phyloP scores from a whole-genome alignment of 495 filamentous ascomycete genomes.

The Penicillium alfredii region DNA sequence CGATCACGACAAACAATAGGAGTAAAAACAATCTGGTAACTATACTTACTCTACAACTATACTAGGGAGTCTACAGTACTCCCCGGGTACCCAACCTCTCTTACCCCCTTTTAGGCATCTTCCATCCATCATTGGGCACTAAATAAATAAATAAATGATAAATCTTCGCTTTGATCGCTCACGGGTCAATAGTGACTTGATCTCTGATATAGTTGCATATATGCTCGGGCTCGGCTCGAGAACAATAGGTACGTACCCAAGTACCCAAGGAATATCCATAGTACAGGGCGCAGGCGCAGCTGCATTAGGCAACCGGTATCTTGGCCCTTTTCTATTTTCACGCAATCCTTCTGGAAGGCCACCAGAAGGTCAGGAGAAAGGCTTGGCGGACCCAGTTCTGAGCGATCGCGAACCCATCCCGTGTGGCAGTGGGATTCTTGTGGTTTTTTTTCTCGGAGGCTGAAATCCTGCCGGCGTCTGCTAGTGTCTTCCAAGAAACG shows the following conservation, averaged over 20 bases:
- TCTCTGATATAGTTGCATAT: conserved; percentile 4
- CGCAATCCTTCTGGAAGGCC: conserved; percentile 33
- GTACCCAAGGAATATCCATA: conserved; percentile 11
- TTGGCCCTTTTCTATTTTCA: conserved; percentile 2
- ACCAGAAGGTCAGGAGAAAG: conserved; percentile 37
- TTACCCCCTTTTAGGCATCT: conserved; percentile 2
- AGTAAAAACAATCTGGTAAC: background rate
- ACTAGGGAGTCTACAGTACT: background rate
- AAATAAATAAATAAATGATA: too few relatives aligned
- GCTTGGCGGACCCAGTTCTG: conserved; percentile 30
- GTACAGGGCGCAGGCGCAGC: conserved; percentile 17
- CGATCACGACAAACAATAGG: conserved; percentile 14
- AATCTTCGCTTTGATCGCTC: too few relatives aligned
- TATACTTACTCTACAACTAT: conserved; percentile 1
- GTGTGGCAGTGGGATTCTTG: conserved; percentile 23
- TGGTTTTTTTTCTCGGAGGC: conserved; percentile 23
- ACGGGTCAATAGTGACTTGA: conserved; percentile 2
- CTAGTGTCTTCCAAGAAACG: conserved; percentile 13
- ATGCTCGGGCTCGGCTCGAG: background rate
- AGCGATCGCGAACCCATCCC: conserved; percentile 11
- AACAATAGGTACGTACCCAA: conserved; percentile 4
- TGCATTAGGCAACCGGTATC: conserved; percentile 7
- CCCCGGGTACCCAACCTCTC: conserved; percentile 3
- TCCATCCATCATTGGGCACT: conserved; percentile 5
- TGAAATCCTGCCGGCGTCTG: conserved; percentile 15